Conservation (phyloP, 2,329 filamentous ascomycete species). For the Cadophora luteo-olivacea region DNA sequence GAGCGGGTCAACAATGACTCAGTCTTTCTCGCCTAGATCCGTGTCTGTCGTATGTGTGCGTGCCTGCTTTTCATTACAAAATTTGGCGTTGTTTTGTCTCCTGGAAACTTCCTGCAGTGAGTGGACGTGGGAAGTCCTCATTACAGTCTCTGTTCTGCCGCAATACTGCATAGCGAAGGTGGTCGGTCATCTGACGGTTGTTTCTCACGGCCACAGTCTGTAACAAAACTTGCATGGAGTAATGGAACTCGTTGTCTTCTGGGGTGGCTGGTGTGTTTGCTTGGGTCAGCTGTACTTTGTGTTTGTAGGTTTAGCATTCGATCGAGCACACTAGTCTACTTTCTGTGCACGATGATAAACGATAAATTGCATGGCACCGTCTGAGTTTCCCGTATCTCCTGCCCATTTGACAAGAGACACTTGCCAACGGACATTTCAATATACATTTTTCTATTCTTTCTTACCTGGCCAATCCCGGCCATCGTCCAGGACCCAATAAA, state of each 20-base stretch:
- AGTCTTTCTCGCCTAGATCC: neutral
- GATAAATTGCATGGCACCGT: neutral
- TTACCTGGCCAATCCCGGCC: neutral
- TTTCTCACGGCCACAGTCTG: slow-evolving; percentile 14
- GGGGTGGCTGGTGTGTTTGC: neutral
- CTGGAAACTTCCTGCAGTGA: neutral
- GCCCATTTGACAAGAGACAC: neutral
- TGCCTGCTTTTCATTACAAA: slow-evolving; percentile 12
- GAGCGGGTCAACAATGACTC: slow-evolving; percentile 20
- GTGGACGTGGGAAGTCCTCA: neutral
- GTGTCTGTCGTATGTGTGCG: neutral
- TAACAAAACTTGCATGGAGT: slow-evolving; percentile 16
- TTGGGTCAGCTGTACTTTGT: slow-evolving; percentile 2
- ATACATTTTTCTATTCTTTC: neutral
- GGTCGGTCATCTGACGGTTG: slow-evolving; percentile 16
- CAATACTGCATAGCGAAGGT: slow-evolving; percentile 15
- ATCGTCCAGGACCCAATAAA: too few species aligned
- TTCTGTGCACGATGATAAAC: neutral
- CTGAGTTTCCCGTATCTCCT: neutral
- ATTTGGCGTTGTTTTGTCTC: slow-evolving; percentile 11
- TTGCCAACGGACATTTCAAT: neutral
- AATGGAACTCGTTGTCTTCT: slow-evolving; percentile 8
- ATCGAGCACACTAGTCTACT: neutral
- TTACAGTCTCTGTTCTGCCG: slow-evolving; percentile 1
- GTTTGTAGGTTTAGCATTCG: slow-evolving; percentile 10